Percentiles rank a stretch among this genome's conserved stretches.
Conservation (phyloP, 371 early-diverging fungal species). For the Syncephalastrum sp. region DNA sequence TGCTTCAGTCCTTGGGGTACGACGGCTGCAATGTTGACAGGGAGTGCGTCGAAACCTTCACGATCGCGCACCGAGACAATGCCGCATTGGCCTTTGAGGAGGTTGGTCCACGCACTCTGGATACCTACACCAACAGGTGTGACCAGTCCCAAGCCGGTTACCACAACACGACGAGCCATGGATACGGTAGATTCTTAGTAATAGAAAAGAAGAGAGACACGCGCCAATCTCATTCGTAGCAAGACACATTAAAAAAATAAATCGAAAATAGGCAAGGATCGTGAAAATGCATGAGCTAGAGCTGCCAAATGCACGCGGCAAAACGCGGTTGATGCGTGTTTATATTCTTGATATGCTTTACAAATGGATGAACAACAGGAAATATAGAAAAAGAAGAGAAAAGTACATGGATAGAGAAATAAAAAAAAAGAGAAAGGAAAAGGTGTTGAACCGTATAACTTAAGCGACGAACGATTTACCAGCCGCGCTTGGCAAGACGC, state of each 20-base stretch:
- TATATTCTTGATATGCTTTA: too few relatives aligned
- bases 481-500: conserved; percentile 73
- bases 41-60: conserved; percentile 58
- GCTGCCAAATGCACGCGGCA: too few relatives aligned
- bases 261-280: too few relatives aligned
- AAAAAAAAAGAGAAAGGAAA: conserved; percentile 1
- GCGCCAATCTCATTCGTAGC: too few relatives aligned
- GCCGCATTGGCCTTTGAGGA: conserved; percentile 76
- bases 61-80: conserved; percentile 63
- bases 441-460: background rate
- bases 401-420: background rate
- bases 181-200: too few relatives aligned
- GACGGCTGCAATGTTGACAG: conserved; percentile 81
- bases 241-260: too few relatives aligned
- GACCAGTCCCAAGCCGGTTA: conserved; percentile 94
- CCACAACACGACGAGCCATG: conserved; percentile 76
- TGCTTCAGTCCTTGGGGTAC: conserved; percentile 58
- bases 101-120: conserved; percentile 68
- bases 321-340: too few relatives aligned
- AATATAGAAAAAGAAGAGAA: too few relatives aligned
- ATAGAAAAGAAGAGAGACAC: too few relatives aligned
- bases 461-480: conserved; percentile 44
- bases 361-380: too few relatives aligned
- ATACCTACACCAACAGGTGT: conserved; percentile 88
- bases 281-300: too few relatives aligned